Percentiles rank a stretch among this genome's conserved stretches.
Conservation (phyloP, 331 rosid genomes). For the Cydonia oblonga region DNA sequence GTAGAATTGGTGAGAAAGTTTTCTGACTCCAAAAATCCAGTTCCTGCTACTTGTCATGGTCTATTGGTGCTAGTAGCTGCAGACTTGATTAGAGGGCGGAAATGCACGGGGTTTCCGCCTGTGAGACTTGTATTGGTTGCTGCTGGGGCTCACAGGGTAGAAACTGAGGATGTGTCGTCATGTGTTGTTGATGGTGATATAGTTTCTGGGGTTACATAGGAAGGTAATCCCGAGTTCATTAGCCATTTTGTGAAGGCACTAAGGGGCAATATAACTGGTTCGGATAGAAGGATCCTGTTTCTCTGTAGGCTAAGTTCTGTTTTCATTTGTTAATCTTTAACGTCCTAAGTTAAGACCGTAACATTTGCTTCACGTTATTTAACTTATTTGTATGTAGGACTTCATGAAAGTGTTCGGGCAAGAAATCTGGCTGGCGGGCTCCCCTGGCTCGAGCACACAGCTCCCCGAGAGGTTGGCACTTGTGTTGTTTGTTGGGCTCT, state of each 20-base stretch:
- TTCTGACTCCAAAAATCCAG: constrained; percentile 37
- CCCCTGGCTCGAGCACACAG: too few relatives aligned
- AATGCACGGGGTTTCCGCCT: constrained; percentile 47
- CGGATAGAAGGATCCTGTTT: constrained; percentile 48
- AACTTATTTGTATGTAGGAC: constrained; percentile 31
- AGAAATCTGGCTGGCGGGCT: too few relatives aligned
- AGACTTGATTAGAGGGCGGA: constrained; percentile 44
- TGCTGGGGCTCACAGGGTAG: constrained; percentile 81
- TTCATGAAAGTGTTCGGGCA: constrained; percentile 88
- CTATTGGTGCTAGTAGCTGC: constrained; percentile 83
- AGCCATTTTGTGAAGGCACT: constrained; percentile 53
- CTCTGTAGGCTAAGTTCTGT: constrained; percentile 62
- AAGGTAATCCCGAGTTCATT: constrained; percentile 51
- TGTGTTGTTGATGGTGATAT: constrained; percentile 63
- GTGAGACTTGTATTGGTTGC: constrained; percentile 48
- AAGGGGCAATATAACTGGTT: constrained; percentile 57
- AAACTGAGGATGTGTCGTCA: constrained; percentile 42
- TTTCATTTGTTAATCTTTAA: neutral
- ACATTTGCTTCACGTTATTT: too few relatives aligned
- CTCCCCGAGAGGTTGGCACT: too few relatives aligned
- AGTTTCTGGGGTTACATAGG: constrained; percentile 43
- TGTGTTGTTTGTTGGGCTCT: too few relatives aligned
- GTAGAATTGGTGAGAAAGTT: constrained; percentile 42
- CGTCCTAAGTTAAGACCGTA: too few relatives aligned
- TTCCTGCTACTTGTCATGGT: constrained; percentile 69